A percentile compares a stretch with the other conserved stretches of the same genome.
Evolutionary conservation across 1,284 basidiomycete species (phyloP).

Genomic region (Cutaneotrichosporon spelunceum): DNA sequence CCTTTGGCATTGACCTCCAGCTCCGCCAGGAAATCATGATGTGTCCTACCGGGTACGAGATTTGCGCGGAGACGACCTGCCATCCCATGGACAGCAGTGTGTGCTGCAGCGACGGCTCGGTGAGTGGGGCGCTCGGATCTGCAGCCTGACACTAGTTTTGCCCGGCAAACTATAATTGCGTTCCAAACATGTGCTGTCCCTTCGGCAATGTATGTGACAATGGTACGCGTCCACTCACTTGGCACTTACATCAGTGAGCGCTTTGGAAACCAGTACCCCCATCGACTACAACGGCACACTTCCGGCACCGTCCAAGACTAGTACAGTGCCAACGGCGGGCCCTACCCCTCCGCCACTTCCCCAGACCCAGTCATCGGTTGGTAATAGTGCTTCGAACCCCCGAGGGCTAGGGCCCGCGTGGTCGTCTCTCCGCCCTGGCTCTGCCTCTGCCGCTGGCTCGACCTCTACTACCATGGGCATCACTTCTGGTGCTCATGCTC

Average conservation of each 20-base stretch:
- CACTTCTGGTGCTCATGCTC: too few species aligned
- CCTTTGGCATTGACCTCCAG: neutral
- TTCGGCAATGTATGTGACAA: neutral
- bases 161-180: neutral
- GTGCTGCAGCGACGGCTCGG: neutral
- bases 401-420: too few species aligned
- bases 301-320: neutral
- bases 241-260: neutral
- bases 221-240: neutral
- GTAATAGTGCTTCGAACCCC: too few species aligned
- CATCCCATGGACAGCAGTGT: neutral
- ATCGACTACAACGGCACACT: neutral
- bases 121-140: neutral
- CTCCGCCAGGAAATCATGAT: neutral
- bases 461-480: too few species aligned
- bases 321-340: neutral
- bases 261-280: neutral
- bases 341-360: neutral
- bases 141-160: neutral
- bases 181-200: neutral
- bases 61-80: neutral
- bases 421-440: too few species aligned
- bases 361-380: too few species aligned
- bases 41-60: neutral
- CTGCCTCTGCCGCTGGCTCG: too few species aligned